Evolutionary conservation across 2,329 filamentous ascomycete species (phyloP).

Genomic region (Zymoseptoria ardabiliae): DNA sequence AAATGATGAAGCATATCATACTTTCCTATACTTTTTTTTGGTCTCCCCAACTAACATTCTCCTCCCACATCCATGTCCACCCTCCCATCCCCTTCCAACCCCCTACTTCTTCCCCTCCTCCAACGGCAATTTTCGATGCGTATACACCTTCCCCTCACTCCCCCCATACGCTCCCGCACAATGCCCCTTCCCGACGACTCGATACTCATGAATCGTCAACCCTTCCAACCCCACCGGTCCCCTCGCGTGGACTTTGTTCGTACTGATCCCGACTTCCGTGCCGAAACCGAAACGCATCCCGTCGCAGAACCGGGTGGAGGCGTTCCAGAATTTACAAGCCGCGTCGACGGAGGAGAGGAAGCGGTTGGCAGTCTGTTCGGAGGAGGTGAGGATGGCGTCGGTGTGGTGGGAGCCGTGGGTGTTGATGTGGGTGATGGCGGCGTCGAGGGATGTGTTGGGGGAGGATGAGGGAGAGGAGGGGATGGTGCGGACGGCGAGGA

Average conservation of each 20-base stretch:
- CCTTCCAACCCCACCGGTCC: conserved; percentile 92
- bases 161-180: conserved; percentile 65
- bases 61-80: no score
- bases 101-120: not conserved
- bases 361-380: conserved; percentile 58
- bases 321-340: conserved; percentile 94
- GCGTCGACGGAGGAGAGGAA: conserved; percentile 86
- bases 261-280: conserved; percentile 96
- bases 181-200: conserved; percentile 77
- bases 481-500: conserved; percentile 77
- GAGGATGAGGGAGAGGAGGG: conserved; percentile 23
- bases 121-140: conserved; percentile 45
- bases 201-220: conserved; percentile 95
- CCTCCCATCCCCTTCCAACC: no score
- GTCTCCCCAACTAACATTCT: no score
- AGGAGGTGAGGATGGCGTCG: conserved; percentile 75
- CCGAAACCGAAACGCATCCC: conserved; percentile 97
- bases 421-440: conserved; percentile 85
- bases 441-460: conserved; percentile 42
- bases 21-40: no score
- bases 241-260: conserved; percentile 93
- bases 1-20: no score
- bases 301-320: conserved; percentile 87
- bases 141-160: conserved; percentile 46
- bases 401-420: conserved; percentile 88